Evolutionary conservation across 805 yeast species (phyloP).

Genomic region (Blastobotrys terrestris): DNA sequence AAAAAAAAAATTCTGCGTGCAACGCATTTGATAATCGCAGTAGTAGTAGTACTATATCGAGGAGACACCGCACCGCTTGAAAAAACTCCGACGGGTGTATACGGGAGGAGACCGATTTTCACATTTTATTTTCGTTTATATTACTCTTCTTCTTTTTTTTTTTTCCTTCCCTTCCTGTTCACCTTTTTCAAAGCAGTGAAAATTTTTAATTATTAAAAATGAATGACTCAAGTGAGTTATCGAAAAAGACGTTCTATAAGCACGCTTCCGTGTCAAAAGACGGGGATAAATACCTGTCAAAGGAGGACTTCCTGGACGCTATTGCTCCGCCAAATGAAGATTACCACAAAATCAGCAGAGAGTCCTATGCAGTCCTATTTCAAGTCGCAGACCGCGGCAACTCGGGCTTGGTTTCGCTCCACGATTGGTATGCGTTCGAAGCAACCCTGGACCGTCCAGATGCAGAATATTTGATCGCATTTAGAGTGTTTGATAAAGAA

Average conservation of each 20-base stretch:
- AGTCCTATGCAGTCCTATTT: slow-evolving; percentile 67
- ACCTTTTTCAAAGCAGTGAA: background rate
- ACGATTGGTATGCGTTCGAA: slow-evolving; percentile 73
- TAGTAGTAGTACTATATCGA: no score
- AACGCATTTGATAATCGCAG: background rate
- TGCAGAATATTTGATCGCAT: slow-evolving; percentile 48
- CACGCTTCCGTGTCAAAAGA: slow-evolving; percentile 21
- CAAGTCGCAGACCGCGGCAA: slow-evolving; percentile 68
- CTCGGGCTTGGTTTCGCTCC: slow-evolving; percentile 59
- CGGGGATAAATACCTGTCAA: slow-evolving; percentile 15
- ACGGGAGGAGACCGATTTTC: background rate
- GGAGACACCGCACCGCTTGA: background rate
- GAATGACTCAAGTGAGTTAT: background rate
- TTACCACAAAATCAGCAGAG: slow-evolving; percentile 47
- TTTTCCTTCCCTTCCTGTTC: background rate
- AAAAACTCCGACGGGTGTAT: background rate
- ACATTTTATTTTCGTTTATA: background rate
- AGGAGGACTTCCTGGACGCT: slow-evolving; percentile 38
- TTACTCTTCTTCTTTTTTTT: background rate
- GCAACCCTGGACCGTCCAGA: slow-evolving; percentile 47
- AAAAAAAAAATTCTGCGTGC: background rate
- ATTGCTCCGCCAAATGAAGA: slow-evolving; percentile 41
- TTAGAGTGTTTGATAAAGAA: slow-evolving; percentile 37
- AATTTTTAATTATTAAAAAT: no score
- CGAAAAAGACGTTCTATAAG: slow-evolving; percentile 15